Evolutionary conservation across 1,284 basidiomycete genomes (phyloP).

Genomic region (Ustilago shanxiensis): DNA sequence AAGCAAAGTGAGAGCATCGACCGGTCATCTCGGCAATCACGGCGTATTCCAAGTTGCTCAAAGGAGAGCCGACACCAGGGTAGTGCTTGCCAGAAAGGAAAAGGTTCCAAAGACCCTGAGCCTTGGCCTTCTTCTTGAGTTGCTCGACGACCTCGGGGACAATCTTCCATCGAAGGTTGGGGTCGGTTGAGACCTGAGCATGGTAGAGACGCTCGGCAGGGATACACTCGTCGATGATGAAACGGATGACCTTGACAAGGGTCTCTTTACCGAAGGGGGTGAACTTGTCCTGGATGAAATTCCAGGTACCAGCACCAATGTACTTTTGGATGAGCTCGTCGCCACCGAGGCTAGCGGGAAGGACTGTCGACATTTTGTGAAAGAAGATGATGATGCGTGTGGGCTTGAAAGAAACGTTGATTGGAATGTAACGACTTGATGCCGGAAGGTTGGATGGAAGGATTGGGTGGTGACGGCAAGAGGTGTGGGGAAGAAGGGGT

Average conservation of each 20-base stretch:
- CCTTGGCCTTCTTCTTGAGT: conserved; percentile 88
- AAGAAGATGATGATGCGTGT: no score
- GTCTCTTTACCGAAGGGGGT: conserved; percentile 87
- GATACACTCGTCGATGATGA: conserved; percentile 87
- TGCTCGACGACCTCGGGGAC: conserved; percentile 84
- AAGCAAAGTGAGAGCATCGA: conserved; percentile 82
- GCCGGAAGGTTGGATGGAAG: conserved; percentile 2
- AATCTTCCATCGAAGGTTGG: conserved; percentile 83
- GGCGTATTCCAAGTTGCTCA: conserved; percentile 96
- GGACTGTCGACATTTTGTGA: conserved; percentile 34
- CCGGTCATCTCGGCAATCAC: conserved; percentile 96
- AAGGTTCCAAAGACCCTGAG: conserved; percentile 93
- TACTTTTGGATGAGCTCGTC: conserved; percentile 56
- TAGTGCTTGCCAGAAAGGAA: conserved; percentile 95
- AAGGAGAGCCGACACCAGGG: conserved; percentile 81
- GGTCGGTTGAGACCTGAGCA: conserved; percentile 84
- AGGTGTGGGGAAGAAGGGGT: neutral
- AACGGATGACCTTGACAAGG: conserved; percentile 83
- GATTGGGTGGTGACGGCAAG: neutral
- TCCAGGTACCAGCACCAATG: conserved; percentile 67
- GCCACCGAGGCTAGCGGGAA: conserved; percentile 42
- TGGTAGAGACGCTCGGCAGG: conserved; percentile 84
- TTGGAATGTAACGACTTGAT: neutral
- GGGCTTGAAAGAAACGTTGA: no score
- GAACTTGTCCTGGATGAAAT: conserved; percentile 73